phyloP scores from a whole-genome alignment of 2,329 filamentous ascomycete species.

The Amesomyces nigricolor region DNA sequence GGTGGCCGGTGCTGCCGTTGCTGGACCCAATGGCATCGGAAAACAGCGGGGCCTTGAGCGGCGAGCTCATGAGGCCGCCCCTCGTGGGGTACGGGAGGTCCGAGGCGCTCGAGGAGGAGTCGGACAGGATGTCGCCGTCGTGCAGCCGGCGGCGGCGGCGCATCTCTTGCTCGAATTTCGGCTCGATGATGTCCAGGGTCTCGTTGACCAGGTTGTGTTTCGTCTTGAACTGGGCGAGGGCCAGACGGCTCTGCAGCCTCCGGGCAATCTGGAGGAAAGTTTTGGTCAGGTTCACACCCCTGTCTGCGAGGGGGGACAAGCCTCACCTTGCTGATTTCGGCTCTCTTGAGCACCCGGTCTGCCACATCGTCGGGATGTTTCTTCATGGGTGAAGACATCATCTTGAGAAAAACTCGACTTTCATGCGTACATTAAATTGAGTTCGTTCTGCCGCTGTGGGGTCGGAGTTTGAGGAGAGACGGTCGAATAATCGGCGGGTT shows the following conservation, averaged over 20 bases:
- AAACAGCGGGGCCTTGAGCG: conserved; percentile 75
- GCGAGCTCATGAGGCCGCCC: conserved; percentile 69
- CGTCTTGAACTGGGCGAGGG: conserved; percentile 94
- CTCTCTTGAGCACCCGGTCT: conserved; percentile 65
- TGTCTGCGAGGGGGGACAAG: conserved; percentile 6
- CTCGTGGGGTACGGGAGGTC: conserved; percentile 65
- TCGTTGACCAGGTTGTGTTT: conserved; percentile 93
- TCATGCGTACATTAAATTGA: conserved; percentile 12
- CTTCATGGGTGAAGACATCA: conserved; percentile 58
- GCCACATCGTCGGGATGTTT: conserved; percentile 59
- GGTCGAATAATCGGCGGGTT: conserved; percentile 14
- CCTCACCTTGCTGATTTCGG: conserved; percentile 68
- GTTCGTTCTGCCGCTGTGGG: conserved; percentile 17
- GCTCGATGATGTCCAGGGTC: conserved; percentile 79
- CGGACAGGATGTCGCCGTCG: conserved; percentile 71
- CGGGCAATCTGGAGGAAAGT: conserved; percentile 68
- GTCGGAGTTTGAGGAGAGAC: conserved; percentile 13
- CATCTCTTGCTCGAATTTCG: conserved; percentile 73
- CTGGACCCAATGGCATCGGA: conserved; percentile 74
- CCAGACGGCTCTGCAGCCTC: conserved; percentile 86
- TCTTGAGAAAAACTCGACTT: conserved; percentile 26
- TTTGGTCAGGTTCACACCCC: conserved; percentile 14
- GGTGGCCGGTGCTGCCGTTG: conserved; percentile 59
- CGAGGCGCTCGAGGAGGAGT: conserved; percentile 79
- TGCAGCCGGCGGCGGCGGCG: conserved; percentile 65